These are phyloP conservation scores for Fusarium verticillioides DNA, from an alignment of 2,329 filamentous ascomycete genomes.

Conservation along the genomic window DNA sequence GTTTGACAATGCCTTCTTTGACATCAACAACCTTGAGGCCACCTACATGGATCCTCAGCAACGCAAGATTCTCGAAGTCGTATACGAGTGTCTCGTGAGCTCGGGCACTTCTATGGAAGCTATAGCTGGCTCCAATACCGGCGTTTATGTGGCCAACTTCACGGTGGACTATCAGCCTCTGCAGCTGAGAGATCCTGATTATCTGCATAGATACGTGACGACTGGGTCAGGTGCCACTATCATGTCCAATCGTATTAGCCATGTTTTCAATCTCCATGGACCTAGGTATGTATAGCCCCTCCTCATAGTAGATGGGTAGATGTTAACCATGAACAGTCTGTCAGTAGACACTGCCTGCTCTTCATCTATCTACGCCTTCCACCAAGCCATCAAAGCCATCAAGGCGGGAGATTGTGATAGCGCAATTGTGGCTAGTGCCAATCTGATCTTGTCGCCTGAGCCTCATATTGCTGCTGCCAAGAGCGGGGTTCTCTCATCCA, in stretches of 20 bases:
- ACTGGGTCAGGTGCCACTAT: background rate
- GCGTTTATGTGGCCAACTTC: background rate
- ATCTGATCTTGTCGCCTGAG: background rate
- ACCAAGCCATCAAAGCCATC: background rate
- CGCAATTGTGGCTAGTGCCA: background rate
- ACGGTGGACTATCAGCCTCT: background rate
- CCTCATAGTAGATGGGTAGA: fast-evolving
- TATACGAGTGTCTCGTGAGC: background rate
- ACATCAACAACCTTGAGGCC: background rate
- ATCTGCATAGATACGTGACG: background rate
- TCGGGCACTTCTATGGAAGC: background rate
- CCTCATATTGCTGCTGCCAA: background rate
- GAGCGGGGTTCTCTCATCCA: background rate
- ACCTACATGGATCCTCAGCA: background rate
- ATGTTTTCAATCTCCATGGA: background rate
- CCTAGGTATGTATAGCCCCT: background rate
- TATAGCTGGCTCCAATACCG: background rate
- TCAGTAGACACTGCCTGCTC: background rate
- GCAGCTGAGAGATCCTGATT: background rate
- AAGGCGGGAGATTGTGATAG: background rate
- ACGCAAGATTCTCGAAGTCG: background rate
- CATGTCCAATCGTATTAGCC: background rate
- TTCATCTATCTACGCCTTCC: background rate
- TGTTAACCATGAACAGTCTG: background rate
- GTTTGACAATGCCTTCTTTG: background rate